phyloP scores from a whole-genome alignment of 768 basidiomycete species.

The Pholiota molesta region DNA sequence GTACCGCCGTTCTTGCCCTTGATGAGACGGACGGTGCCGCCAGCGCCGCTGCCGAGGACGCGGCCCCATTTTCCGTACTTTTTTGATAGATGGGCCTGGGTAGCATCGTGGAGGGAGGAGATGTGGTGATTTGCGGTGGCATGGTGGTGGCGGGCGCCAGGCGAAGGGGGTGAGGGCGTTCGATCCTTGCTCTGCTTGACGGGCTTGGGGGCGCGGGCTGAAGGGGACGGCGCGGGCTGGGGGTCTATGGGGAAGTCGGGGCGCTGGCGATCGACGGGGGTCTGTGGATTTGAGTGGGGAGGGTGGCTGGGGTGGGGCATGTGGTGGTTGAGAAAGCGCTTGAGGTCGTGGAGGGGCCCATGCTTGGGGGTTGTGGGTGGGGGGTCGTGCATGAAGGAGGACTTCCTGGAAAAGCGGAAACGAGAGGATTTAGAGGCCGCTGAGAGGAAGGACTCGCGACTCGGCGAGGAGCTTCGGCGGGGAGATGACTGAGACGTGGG shows the following conservation, averaged over 20 bases:
- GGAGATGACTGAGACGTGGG: constrained; percentile 19
- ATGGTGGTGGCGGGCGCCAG: constrained; percentile 11
- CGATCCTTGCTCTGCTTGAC: constrained; percentile 49
- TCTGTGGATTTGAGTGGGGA: constrained; percentile 29
- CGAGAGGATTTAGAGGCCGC: constrained; percentile 23
- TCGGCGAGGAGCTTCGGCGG: constrained; percentile 24
- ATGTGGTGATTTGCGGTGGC: constrained; percentile 35
- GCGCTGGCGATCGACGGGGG: constrained; percentile 21
- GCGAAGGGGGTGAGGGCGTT: constrained; percentile 33
- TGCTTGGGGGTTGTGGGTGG: constrained; percentile 32
- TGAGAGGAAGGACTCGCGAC: constrained; percentile 24
- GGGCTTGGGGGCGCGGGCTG: constrained; percentile 25
- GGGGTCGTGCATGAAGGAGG: constrained; percentile 24
- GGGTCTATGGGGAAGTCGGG: constrained; percentile 6
- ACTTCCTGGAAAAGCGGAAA: constrained; percentile 25
- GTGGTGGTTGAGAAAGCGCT: constrained; percentile 93
- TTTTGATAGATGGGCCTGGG: constrained; percentile 91
- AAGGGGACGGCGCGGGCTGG: constrained; percentile 16
- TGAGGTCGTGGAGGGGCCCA: constrained; percentile 89
- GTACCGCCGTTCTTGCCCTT: constrained; percentile 87
- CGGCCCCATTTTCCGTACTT: constrained; percentile 99
- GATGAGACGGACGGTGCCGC: constrained; percentile 97
- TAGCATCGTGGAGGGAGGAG: constrained; percentile 75
- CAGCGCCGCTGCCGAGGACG: constrained; percentile 93
- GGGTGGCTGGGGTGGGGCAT: constrained; percentile 59